A percentile compares a stretch with the other conserved stretches of the same genome.
phyloP scores from a whole-genome alignment of 805 yeast genomes.

The Candida caryicola region DNA sequence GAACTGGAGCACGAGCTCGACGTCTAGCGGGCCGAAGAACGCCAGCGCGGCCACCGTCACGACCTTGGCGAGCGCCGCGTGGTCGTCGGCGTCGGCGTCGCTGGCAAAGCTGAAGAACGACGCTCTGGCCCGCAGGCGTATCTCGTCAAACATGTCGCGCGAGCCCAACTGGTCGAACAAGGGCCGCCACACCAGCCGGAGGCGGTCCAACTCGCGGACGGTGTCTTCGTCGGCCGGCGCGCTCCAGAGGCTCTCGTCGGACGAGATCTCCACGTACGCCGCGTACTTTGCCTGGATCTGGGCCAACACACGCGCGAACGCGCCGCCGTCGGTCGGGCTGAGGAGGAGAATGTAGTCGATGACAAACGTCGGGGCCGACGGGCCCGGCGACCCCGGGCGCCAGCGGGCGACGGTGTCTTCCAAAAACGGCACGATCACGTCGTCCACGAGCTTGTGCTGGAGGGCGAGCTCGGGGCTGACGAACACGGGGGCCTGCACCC shows the following conservation, averaged over 20 bases:
- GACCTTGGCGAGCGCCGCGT: background rate
- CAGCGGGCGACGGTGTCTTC: conserved; percentile 11
- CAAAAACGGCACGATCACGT: conserved; percentile 19
- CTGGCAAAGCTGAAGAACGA: background rate
- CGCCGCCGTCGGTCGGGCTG: conserved; percentile 7
- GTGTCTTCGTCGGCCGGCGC: background rate
- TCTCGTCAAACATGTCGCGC: background rate
- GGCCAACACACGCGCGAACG: conserved; percentile 6
- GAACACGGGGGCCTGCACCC: conserved; percentile 16
- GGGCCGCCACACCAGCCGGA: conserved; percentile 14
- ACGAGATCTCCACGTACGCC: conserved; percentile 7
- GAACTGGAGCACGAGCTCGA: conserved; percentile 23
- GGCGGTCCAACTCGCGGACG: conserved; percentile 4
- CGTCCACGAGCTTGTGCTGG: conserved; percentile 13
- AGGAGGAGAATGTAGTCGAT: conserved; percentile 21
- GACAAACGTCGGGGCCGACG: conserved; percentile 13
- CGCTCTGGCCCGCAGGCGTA: background rate
- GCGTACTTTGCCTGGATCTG: conserved; percentile 10
- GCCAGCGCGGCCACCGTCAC: background rate
- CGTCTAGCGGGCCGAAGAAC: background rate
- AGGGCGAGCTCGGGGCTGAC: conserved; percentile 11
- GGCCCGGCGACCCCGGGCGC: conserved; percentile 12
- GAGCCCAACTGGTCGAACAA: conserved; percentile 12
- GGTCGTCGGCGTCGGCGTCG: background rate
- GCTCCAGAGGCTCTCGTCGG: background rate